Conservation (phyloP, 164 flowering plant species). For the Chimonanthus salicifolius region DNA sequence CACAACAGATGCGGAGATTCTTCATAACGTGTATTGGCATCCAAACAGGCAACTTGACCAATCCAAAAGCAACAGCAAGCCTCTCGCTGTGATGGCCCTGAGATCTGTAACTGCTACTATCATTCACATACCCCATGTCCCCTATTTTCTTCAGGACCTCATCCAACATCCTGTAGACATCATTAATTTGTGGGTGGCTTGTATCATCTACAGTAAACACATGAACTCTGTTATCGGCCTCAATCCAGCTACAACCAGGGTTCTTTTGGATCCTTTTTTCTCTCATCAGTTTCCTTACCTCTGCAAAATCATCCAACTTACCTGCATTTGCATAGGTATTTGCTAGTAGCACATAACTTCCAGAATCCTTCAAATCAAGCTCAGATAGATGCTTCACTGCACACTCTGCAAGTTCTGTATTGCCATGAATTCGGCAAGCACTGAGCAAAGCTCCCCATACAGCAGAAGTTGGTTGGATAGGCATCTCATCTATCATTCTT, state of each 20-base stretch:
- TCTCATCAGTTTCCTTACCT: slow-evolving; percentile 37
- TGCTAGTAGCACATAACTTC: slow-evolving; percentile 37
- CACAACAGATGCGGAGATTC: slow-evolving; percentile 25
- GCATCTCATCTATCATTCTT: slow-evolving; percentile 31
- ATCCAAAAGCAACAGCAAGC: slow-evolving; percentile 34
- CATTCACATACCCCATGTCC: slow-evolving; percentile 19
- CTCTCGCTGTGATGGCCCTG: slow-evolving; percentile 30
- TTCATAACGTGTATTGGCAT: slow-evolving; percentile 31
- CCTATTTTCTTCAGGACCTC: slow-evolving; percentile 25
- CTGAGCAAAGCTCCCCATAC: slow-evolving; percentile 49
- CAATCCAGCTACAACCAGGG: slow-evolving; percentile 57
- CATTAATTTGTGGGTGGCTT: slow-evolving; percentile 34
- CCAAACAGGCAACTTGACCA: slow-evolving; percentile 30
- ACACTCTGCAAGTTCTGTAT: slow-evolving; percentile 31
- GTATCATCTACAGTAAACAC: slow-evolving; percentile 40
- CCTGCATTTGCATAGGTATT: slow-evolving; percentile 22
- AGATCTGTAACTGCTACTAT: slow-evolving; percentile 1
- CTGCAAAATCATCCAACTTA: slow-evolving; percentile 21
- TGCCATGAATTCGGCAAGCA: slow-evolving; percentile 38
- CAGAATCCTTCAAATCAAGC: slow-evolving; percentile 34
- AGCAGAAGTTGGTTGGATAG: slow-evolving; percentile 32
- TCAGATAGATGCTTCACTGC: slow-evolving; percentile 30
- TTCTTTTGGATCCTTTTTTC: slow-evolving; percentile 34
- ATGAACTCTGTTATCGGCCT: slow-evolving; percentile 38
- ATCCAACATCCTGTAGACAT: slow-evolving; percentile 22